phyloP scores from a whole-genome alignment of 192 early-diverging fungal species.

The Umbelopsis sp. region DNA sequence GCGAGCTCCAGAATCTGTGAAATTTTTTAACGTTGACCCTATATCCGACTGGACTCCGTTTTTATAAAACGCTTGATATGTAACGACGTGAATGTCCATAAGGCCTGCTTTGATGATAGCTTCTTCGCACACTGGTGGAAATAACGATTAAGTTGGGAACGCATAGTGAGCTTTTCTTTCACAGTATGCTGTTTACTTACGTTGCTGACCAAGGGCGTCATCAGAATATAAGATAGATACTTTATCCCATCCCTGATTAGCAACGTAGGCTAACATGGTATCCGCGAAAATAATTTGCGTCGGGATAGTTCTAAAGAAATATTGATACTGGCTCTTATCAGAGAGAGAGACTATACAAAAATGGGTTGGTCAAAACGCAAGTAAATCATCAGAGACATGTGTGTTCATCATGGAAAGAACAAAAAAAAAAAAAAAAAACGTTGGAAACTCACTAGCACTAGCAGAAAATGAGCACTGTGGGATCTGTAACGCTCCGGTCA shows the following conservation, averaged over 20 bases:
- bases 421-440: background rate
- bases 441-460: slow-evolving; percentile 45
- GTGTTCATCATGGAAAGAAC: background rate
- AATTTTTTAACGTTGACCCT: slow-evolving; percentile 20
- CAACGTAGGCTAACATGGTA: slow-evolving; percentile 50
- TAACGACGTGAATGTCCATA: slow-evolving; percentile 37
- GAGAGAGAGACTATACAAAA: slow-evolving; percentile 43
- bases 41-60: slow-evolving; percentile 31
- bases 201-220: slow-evolving; percentile 47
- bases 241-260: slow-evolving; percentile 46
- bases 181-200: slow-evolving; percentile 24
- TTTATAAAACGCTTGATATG: slow-evolving; percentile 40
- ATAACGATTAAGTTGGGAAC: background rate
- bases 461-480: slow-evolving; percentile 57
- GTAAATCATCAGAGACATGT: background rate
- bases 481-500: slow-evolving; percentile 49
- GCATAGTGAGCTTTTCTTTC: background rate
- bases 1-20: slow-evolving; percentile 39
- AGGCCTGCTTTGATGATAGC: slow-evolving; percentile 28
- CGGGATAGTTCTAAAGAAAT: slow-evolving; percentile 56
- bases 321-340: slow-evolving; percentile 48
- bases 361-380: background rate
- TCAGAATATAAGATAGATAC: slow-evolving; percentile 49
- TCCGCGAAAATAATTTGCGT: slow-evolving; percentile 49
- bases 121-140: slow-evolving; percentile 43